A percentile compares a stretch with the other conserved stretches of the same genome.
Evolutionary conservation across 1,139 yeast genomes (phyloP).

Genomic region (Lodderomyces margitis): DNA sequence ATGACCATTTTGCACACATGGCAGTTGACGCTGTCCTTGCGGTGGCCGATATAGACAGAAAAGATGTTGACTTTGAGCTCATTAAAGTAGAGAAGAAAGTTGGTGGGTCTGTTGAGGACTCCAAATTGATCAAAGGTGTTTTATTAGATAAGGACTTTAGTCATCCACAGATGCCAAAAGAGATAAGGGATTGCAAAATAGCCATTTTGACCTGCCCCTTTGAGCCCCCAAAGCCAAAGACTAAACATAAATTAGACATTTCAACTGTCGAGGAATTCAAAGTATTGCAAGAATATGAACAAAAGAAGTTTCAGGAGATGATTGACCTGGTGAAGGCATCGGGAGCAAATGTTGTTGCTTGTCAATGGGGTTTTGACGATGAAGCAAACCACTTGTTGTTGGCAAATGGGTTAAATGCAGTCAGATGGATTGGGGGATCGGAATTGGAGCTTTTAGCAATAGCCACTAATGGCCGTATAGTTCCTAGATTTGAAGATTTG

Average conservation of each 20-base stretch:
- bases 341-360: constrained; percentile 95
- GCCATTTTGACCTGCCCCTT: constrained; percentile 98
- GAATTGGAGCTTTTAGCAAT: constrained; percentile 95
- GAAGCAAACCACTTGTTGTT: constrained; percentile 94
- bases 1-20: constrained; percentile 91
- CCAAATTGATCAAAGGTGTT: constrained; percentile 84
- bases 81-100: constrained; percentile 94
- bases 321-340: constrained; percentile 79
- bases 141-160: constrained; percentile 94
- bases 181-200: constrained; percentile 74
- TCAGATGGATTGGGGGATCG: constrained; percentile 99
- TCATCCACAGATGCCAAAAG: constrained; percentile 96
- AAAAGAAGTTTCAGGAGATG: constrained; percentile 87
- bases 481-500: constrained; percentile 94
- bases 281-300: constrained; percentile 87
- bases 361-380: constrained; percentile 99
- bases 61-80: constrained; percentile 94
- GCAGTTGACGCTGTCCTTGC: constrained; percentile 95
- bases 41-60: constrained; percentile 88
- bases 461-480: constrained; percentile 96
- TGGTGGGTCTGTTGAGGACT: constrained; percentile 90
- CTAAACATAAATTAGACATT: constrained; percentile 95
- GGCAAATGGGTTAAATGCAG: constrained; percentile 88
- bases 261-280: constrained; percentile 89
- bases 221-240: constrained; percentile 99